phyloP scores from a whole-genome alignment of 2,329 filamentous ascomycete genomes.

The Paraphoma chrysanthemicola region DNA sequence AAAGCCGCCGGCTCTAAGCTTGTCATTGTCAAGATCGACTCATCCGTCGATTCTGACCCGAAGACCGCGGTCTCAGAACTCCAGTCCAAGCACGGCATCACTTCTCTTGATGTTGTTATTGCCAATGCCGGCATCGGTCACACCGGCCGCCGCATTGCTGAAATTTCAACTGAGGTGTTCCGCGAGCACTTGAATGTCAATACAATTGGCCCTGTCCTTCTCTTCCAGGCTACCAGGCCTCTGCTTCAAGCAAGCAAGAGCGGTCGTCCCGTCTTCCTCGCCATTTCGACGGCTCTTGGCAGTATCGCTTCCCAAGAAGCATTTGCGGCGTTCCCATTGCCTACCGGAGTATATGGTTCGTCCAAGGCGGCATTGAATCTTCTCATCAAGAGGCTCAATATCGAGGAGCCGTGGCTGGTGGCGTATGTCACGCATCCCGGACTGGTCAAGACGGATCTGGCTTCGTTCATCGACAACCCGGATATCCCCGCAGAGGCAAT shows the following conservation, averaged over 20 bases:
- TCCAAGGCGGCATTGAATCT: constrained; percentile 23
- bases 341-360: constrained; percentile 6
- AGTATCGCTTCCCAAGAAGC: constrained; percentile 6
- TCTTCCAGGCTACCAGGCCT: constrained; percentile 46
- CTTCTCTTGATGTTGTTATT: constrained; percentile 58
- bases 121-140: constrained; percentile 58
- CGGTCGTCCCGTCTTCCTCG: constrained; percentile 16
- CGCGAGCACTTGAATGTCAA: constrained; percentile 49
- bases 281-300: constrained; percentile 12
- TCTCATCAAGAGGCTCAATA: constrained; percentile 11
- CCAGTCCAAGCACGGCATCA: constrained; percentile 38
- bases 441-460: constrained; percentile 22
- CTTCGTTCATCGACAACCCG: constrained; percentile 8
- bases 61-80: constrained; percentile 12
- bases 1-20: constrained; percentile 43
- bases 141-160: neutral
- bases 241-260: constrained; percentile 42
- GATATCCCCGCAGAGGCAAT: neutral
- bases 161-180: neutral
- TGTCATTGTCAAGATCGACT: constrained; percentile 24
- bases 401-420: constrained; percentile 13
- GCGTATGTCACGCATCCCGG: constrained; percentile 18
- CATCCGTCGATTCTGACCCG: constrained; percentile 5
- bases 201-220: constrained; percentile 34
- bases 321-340: neutral